Percentiles rank a stretch among this genome's conserved stretches.
Evolutionary conservation across 2,329 filamentous ascomycete species (phyloP).

Genomic region (Sporothrix variecibatus): DNA sequence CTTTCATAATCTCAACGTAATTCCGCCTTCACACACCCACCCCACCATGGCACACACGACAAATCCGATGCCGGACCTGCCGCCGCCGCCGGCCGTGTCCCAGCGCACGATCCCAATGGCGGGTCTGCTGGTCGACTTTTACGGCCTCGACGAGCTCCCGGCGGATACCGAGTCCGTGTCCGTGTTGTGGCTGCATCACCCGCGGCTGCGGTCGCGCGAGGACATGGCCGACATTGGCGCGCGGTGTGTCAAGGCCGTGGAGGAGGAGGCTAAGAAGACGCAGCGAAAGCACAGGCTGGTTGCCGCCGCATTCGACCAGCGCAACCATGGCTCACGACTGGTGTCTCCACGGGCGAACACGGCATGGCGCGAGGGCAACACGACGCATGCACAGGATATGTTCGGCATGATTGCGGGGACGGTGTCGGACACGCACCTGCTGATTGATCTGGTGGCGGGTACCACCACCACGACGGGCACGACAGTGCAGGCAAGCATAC

Average conservation of each 20-base stretch:
- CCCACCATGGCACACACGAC: conserved; percentile 26
- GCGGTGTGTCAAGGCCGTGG: conserved; percentile 70
- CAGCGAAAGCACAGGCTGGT: conserved; percentile 54
- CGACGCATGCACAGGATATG: conserved; percentile 88
- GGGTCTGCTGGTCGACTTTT: conserved; percentile 76
- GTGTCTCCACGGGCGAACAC: conserved; percentile 70
- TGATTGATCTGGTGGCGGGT: conserved; percentile 75
- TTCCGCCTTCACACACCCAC: background rate
- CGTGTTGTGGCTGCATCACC: conserved; percentile 90
- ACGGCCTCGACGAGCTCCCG: conserved; percentile 74
- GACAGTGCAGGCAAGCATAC: background rate
- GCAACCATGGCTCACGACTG: conserved; percentile 81
- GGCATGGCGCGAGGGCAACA: conserved; percentile 77
- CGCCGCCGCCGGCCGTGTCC: conserved; percentile 57
- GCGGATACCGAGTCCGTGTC: conserved; percentile 58
- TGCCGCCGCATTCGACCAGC: conserved; percentile 84
- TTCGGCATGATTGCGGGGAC: conserved; percentile 74
- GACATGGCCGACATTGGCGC: conserved; percentile 75
- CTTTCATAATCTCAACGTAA: background rate
- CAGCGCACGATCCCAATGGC: conserved; percentile 69
- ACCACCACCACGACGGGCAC: conserved; percentile 17
- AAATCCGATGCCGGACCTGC: conserved; percentile 35
- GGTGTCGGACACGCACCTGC: conserved; percentile 69
- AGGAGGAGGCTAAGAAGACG: conserved; percentile 42
- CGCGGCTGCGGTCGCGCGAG: conserved; percentile 68